phyloP scores from a whole-genome alignment of 2,329 filamentous ascomycete species.

The Alternaria sp. region DNA sequence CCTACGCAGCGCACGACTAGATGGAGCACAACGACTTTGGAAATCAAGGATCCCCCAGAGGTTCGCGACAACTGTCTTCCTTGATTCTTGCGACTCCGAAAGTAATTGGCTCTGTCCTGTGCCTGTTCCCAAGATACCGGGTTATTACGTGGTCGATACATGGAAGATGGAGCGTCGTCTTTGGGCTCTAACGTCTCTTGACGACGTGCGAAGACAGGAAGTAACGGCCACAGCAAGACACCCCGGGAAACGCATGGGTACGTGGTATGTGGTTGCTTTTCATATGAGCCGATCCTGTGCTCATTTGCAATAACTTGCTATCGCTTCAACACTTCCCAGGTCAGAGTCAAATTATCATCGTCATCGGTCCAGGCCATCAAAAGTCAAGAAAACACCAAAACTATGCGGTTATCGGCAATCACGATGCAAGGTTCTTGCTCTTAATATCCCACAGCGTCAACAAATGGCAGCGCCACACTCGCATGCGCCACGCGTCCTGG shows the following conservation, averaged over 20 bases:
- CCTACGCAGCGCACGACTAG: not conserved
- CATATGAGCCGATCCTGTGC: not conserved
- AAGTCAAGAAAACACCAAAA: not conserved
- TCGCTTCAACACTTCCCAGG: not conserved
- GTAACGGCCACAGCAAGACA: not conserved
- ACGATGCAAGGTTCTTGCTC: slow-evolving; percentile 2
- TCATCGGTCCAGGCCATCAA: not conserved
- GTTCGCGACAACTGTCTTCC: not conserved
- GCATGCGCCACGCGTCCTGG: slow-evolving; percentile 10
- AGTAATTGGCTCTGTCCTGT: not conserved
- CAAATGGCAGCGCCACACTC: slow-evolving; percentile 11
- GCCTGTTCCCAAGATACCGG: slow-evolving; percentile 13
- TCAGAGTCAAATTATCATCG: not conserved
- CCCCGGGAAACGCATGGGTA: not conserved
- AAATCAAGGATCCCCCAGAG: not conserved
- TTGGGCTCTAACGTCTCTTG: not conserved
- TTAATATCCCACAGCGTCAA: not conserved
- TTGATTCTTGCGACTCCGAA: not conserved
- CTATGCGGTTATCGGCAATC: slow-evolving; percentile 5
- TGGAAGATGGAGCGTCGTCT: not conserved
- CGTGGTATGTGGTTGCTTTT: not conserved
- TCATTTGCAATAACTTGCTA: not conserved
- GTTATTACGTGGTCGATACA: slow-evolving; percentile 5
- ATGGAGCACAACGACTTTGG: not conserved
- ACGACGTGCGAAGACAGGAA: not conserved